These are phyloP conservation scores for Fusarium liriodendri DNA, from an alignment of 2,329 filamentous ascomycete species.

Conservation along the genomic window DNA sequence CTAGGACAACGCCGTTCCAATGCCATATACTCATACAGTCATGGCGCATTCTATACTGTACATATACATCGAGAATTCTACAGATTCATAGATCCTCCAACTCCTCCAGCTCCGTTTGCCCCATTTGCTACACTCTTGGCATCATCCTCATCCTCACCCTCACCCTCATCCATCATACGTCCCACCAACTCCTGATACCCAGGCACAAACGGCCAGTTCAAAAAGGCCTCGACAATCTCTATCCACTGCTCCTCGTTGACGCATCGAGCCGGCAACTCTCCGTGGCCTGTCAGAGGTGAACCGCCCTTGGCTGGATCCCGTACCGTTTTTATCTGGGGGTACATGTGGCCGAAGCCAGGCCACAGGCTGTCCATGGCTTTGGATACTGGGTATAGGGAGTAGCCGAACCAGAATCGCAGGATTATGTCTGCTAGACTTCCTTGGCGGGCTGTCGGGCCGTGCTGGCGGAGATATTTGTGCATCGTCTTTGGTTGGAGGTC, in stretches of 20 bases:
- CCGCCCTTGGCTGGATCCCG: conserved; percentile 62
- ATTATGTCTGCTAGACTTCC: conserved; percentile 66
- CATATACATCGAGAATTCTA: not conserved
- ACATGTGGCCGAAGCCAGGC: conserved; percentile 68
- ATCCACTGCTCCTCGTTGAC: conserved; percentile 66
- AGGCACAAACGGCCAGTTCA: conserved; percentile 74
- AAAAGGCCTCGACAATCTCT: conserved; percentile 70
- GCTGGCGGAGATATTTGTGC: conserved; percentile 60
- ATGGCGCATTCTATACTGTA: not conserved
- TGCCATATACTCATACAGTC: not conserved
- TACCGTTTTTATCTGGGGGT: conserved; percentile 60
- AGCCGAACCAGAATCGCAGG: conserved; percentile 56
- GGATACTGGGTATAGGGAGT: conserved; percentile 56
- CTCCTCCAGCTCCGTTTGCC: conserved; percentile 17
- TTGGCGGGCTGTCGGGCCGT: conserved; percentile 54
- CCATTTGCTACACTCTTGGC: conserved; percentile 28
- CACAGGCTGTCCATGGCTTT: conserved; percentile 64
- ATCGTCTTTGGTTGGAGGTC: conserved; percentile 73
- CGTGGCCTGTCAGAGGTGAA: conserved; percentile 50
- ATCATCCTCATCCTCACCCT: conserved; percentile 42
- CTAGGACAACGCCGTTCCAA: conserved; percentile 7
- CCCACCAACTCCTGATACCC: conserved; percentile 60
- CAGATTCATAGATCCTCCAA: not conserved
- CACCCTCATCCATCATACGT: conserved; percentile 49
- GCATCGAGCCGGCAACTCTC: conserved; percentile 57